Base-by-base conservation (phyloP, 352 stramenopile species). In the Phytophthora lateralis region DNA sequence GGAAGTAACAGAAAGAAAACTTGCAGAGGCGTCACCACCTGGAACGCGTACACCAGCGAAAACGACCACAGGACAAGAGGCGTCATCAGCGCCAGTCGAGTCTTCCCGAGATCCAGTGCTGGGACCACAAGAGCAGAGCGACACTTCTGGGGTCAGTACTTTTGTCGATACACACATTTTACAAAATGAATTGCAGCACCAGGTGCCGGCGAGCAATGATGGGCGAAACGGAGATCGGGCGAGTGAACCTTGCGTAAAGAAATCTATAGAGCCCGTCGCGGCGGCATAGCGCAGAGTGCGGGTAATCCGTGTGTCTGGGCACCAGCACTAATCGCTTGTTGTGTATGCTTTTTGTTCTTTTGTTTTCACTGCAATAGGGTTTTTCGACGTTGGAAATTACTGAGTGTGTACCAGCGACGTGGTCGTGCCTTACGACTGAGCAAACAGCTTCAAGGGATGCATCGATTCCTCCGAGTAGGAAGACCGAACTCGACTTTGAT, bases 141-240 rank as follows among this genome's bases (percentile, higher is more conserved):
- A 62, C 47, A 72, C 20, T 45, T 61, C 51, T 63, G 57, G 34
- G 69, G 69, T 75, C 60, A 77, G 69, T 75, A 77, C 18, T 64
- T 64, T 42, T 15, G 42, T 69, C 18, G 30, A 71, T 75, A 54
- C 59, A 30, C 47, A 51, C 55, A 11, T 55, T 52, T 66, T 71
- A 45, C 45, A 47, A 60, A 42, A 53, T 65, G 42, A 66, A 30
- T 45, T 64, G 26, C 63, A 63, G 49, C 50, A 53, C 37, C 29
- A 75, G 48, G 49, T 69, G 42, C 67, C 18, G 41, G 29, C 49
- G 39, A 69, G 54, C 64, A 71, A 44, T 71, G 58, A 52, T 61
- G 55, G 49, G 53, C 49, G 39, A 63, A 61, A 73, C 43, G 49
- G 46, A 63, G 32, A 63, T 69, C 63, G 43, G 18, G 51, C 59